phyloP scores from a whole-genome alignment of 2,329 filamentous ascomycete genomes.

The Lasiodiplodia gonubiensis region DNA sequence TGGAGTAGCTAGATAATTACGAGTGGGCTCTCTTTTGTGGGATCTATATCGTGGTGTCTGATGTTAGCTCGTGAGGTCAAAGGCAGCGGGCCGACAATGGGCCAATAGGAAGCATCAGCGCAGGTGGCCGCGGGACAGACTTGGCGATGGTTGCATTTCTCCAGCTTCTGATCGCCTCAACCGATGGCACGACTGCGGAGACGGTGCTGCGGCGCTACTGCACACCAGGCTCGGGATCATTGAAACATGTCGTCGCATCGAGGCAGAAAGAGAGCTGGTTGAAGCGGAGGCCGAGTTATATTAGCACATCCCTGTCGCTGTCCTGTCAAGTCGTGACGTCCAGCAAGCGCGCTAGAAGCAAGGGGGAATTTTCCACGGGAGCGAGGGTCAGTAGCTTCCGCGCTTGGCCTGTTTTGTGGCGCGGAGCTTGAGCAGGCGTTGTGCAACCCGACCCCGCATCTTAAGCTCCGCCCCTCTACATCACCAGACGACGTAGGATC shows the following conservation, averaged over 20 bases:
- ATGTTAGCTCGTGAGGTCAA: background rate
- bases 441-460: conserved; percentile 1
- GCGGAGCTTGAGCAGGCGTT: conserved; percentile 1
- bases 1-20: conserved; percentile 22
- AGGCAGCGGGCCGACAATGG: background rate
- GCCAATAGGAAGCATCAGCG: background rate
- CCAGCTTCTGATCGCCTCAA: background rate
- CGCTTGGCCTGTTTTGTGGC: conserved; percentile 5
- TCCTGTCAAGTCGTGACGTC: background rate
- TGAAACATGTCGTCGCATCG: background rate
- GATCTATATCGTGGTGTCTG: background rate
- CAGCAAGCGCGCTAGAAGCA: conserved; percentile 11
- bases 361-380: background rate
- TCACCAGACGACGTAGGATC: background rate
- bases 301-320: background rate
- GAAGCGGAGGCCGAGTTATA: background rate
- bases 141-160: background rate
- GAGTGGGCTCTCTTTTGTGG: conserved; percentile 1
- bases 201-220: background rate
- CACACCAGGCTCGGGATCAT: background rate
- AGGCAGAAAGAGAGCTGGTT: background rate
- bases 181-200: conserved; percentile 1
- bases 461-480: background rate
- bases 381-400: background rate
- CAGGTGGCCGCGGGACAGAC: background rate